phyloP scores from a whole-genome alignment of 352 stramenopile genomes.

The Globisporangium abappressorium region DNA sequence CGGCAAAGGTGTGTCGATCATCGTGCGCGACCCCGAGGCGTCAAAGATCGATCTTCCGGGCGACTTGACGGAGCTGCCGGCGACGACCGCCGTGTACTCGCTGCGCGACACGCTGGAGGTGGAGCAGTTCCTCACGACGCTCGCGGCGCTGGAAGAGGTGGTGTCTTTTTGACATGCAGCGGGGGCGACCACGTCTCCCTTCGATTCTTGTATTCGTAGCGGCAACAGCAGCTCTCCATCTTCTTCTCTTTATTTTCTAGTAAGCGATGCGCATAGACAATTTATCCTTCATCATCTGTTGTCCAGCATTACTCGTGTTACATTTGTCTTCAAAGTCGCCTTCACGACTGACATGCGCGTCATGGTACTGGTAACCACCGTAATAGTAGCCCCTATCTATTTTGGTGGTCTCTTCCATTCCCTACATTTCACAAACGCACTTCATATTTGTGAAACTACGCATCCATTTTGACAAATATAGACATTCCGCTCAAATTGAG shows the following conservation, averaged over 20 bases:
- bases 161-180: slow-evolving; percentile 7
- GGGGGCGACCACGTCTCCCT: neutral
- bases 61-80: slow-evolving; percentile 39
- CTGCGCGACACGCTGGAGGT: slow-evolving; percentile 56
- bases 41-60: slow-evolving; percentile 44
- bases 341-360: too few species aligned
- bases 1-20: slow-evolving; percentile 57
- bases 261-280: neutral
- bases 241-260: neutral
- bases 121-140: slow-evolving; percentile 50
- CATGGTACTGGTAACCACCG: neutral
- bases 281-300: too few species aligned
- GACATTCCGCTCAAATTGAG: neutral
- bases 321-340: neutral
- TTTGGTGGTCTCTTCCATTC: neutral
- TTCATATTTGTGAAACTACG: neutral
- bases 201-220: neutral
- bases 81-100: slow-evolving; percentile 54
- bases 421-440: neutral
- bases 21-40: slow-evolving; percentile 53
- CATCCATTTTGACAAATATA: neutral
- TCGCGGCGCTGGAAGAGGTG: slow-evolving; percentile 38
- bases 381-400: neutral
- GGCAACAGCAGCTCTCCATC: neutral
- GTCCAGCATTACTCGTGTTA: neutral